A percentile compares a stretch with the other conserved stretches of the same genome.
These are phyloP conservation scores for Hebeloma cylindrosporum DNA, from an alignment of 768 basidiomycete species.

Conservation along the genomic window DNA sequence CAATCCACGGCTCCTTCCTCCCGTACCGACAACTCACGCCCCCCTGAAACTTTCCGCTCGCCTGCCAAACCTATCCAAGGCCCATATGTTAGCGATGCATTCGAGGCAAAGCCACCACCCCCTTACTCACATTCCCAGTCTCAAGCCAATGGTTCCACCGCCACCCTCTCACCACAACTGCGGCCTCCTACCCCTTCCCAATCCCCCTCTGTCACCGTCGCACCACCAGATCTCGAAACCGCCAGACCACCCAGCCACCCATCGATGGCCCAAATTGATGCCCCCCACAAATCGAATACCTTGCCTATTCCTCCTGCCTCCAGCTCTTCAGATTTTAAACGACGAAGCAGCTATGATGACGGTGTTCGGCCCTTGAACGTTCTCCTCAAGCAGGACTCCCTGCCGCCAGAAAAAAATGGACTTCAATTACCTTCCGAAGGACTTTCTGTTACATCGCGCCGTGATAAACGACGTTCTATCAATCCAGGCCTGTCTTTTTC, in stretches of 20 bases:
- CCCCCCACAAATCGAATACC: constrained; percentile 39
- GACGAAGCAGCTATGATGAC: constrained; percentile 46
- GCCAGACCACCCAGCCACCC: constrained; percentile 1
- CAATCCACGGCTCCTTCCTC: constrained; percentile 10
- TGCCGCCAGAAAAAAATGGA: constrained; percentile 10
- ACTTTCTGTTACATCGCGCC: constrained; percentile 38
- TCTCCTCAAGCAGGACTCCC: constrained; percentile 32
- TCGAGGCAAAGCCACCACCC: constrained; percentile 26
- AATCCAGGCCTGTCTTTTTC: constrained; percentile 44
- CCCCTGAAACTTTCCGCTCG: constrained; percentile 22
- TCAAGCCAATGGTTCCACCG: not conserved
- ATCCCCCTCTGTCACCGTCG: constrained; percentile 14
- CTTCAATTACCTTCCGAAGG: constrained; percentile 24
- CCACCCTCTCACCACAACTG: constrained; percentile 2
- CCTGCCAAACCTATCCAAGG: constrained; percentile 30
- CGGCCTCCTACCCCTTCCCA: constrained; percentile 10
- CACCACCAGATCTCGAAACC: constrained; percentile 1
- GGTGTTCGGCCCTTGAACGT: constrained; percentile 43
- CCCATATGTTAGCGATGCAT: constrained; percentile 39
- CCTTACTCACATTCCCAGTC: constrained; percentile 13
- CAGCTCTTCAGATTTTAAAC: constrained; percentile 24
- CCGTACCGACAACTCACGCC: constrained; percentile 24
- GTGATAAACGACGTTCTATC: constrained; percentile 49
- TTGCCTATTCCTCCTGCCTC: constrained; percentile 36
- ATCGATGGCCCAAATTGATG: constrained; percentile 7